Evolutionary conservation across 139 green algal species (phyloP), one percentile per base, ranked within the genome.

Genomic region (Auxenochlorella pyrenoidosa): DNA sequence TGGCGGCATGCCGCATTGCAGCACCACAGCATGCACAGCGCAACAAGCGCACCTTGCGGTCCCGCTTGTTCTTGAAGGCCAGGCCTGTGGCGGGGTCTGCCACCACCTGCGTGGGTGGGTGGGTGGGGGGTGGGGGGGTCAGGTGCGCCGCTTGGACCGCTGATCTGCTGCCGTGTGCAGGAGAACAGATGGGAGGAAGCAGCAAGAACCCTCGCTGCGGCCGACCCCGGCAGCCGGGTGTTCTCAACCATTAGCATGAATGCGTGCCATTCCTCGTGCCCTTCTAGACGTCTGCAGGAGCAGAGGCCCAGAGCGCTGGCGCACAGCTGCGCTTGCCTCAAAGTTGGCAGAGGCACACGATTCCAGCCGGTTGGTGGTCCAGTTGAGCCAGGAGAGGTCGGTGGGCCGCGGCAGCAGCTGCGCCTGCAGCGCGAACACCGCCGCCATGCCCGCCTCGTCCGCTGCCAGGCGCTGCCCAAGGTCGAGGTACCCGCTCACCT

Each of bases 351-450:
- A 98, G n/a, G 94, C 90, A 88, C 96, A 96, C 58, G 91, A 95
- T 15, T 92, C 95, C 41, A 91, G 93, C 71, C 94, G 95, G 78
- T 98, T 95, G 19, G 95, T 98, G 86, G 97, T 94, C 96, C 96
- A 98, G 92, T 98, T 98, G 92, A 97, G 97, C 85, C 96, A 98
- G 60, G 88, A 95, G 13, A 98, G 91, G 92, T 98, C 96, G 21
- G 89, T 93, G n/a, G 95, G 89, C 51, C 93, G 94, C 0, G 96
- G 96, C 91, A 98, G 92, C 60, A 98, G 79, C 0, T 93, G 91
- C 86, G 93, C 94, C 84, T 93, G 93, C 40, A 91, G 79, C 12
- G 94, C 94, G 92, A 98, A 98, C 43, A 96, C 93, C 0, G 93
- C 85, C 82, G 96, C 94, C 90, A 97, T 95, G 85, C 94, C 93